Conservation (phyloP, 352 stramenopile species). For the Pythium periplocum region DNA sequence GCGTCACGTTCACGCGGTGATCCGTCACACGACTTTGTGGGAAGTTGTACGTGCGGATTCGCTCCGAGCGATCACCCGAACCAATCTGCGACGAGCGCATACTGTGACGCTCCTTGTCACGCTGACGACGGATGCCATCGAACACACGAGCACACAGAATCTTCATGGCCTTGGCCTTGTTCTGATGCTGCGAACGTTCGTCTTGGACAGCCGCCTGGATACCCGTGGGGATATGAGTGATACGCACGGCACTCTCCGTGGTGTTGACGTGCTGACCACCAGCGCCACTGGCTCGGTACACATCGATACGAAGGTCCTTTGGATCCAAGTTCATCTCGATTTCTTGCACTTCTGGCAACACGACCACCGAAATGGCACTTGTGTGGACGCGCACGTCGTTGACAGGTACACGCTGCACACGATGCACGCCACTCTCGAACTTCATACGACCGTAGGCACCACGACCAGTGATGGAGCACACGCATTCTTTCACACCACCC, state of each 20-base stretch:
- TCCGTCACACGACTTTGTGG: conserved; percentile 94
- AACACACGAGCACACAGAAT: conserved; percentile 95
- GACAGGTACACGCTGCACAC: conserved; percentile 95
- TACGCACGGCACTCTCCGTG: conserved; percentile 95
- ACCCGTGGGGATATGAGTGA: conserved; percentile 96
- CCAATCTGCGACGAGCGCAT: conserved; percentile 89
- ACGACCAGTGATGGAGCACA: conserved; percentile 59
- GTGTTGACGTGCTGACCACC: conserved; percentile 99
- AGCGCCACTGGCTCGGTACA: conserved; percentile 95
- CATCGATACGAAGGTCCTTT: conserved; percentile 97
- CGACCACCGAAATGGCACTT: conserved; percentile 95
- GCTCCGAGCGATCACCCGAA: conserved; percentile 94
- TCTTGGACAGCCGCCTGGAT: conserved; percentile 89
- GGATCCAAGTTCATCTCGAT: conserved; percentile 86
- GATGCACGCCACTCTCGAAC: conserved; percentile 97
- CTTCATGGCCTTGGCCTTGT: conserved; percentile 98
- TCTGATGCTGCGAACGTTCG: conserved; percentile 96
- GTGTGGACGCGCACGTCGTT: conserved; percentile 97
- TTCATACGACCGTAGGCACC: conserved; percentile 97
- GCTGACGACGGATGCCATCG: conserved; percentile 86
- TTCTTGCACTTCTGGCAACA: conserved; percentile 91
- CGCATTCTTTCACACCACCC: conserved; percentile 81
- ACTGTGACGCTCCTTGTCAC: conserved; percentile 46
- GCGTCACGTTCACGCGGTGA: conserved; percentile 90
- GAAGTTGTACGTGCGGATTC: conserved; percentile 99